Conservation (phyloP, 1,284 basidiomycete species). For the Irpex rosettiformis region DNA sequence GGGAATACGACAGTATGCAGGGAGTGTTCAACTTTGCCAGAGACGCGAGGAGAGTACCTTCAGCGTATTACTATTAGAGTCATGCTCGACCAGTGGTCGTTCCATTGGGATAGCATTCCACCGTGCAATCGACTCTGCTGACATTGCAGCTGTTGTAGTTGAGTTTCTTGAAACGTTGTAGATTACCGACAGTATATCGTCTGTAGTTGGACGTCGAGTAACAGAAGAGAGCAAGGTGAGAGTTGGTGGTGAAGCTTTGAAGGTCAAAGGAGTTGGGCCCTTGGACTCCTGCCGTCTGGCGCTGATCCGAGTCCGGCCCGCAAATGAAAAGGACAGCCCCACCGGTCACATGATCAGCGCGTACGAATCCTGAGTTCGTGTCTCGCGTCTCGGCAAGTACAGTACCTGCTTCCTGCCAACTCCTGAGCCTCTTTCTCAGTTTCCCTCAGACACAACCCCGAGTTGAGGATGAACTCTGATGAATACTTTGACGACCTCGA, state of each 20-base stretch:
- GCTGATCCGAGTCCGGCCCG: not conserved
- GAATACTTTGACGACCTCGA: constrained; percentile 61
- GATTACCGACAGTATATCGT: no score
- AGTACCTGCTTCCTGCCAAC: not conserved
- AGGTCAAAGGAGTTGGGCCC: no score
- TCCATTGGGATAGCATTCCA: constrained; percentile 68
- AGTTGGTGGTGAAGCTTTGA: no score
- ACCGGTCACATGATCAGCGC: constrained; percentile 10
- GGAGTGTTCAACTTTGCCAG: constrained; percentile 33
- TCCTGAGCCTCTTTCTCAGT: not conserved
- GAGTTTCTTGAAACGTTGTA: no score
- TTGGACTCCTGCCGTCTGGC: no score
- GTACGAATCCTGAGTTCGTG: no score
- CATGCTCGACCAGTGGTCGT: constrained; percentile 29
- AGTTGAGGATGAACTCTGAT: constrained; percentile 57
- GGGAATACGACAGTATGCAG: constrained; percentile 28
- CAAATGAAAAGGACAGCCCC: not conserved
- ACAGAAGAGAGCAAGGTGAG: not conserved
- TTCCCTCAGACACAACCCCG: not conserved
- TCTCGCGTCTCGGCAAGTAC: not conserved
- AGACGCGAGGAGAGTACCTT: constrained; percentile 69
- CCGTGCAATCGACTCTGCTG: constrained; percentile 56
- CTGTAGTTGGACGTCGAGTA: no score
- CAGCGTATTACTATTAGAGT: constrained; percentile 18
- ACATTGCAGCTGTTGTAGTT: no score